These are phyloP conservation scores for Colletotrichum sp. DNA, from an alignment of 2,329 filamentous ascomycete genomes.

Conservation along the genomic window DNA sequence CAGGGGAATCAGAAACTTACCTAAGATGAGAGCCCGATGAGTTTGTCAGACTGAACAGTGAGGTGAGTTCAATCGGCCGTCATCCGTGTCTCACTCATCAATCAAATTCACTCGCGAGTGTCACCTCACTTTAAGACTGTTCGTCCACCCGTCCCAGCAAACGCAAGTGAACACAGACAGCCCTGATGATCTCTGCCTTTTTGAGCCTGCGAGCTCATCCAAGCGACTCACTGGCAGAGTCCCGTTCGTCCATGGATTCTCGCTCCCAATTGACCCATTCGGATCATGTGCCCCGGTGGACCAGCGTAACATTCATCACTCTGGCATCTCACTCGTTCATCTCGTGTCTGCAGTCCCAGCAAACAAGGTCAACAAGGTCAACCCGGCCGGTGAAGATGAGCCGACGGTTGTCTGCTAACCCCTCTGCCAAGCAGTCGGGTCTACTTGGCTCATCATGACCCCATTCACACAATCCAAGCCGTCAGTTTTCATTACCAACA, in stretches of 20 bases:
- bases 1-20: background rate
- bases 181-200: background rate
- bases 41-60: background rate
- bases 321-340: slow-evolving; percentile 3
- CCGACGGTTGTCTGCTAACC: background rate
- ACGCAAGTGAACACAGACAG: background rate
- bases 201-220: background rate
- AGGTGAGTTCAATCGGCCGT: background rate
- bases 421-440: background rate
- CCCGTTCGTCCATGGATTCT: background rate
- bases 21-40: background rate
- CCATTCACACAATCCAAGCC: background rate
- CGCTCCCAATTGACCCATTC: slow-evolving; percentile 9
- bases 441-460: background rate
- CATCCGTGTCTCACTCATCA: background rate
- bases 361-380: background rate
- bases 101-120: background rate
- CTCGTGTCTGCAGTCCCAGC: background rate
- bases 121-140: background rate
- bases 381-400: background rate
- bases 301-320: background rate
- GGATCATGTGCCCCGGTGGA: background rate
- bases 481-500: background rate
- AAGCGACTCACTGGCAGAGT: background rate
- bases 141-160: background rate